Percentiles rank a stretch among this genome's conserved stretches.
phyloP scores from a whole-genome alignment of 371 early-diverging fungal species.

The Lichtheimia ornata region DNA sequence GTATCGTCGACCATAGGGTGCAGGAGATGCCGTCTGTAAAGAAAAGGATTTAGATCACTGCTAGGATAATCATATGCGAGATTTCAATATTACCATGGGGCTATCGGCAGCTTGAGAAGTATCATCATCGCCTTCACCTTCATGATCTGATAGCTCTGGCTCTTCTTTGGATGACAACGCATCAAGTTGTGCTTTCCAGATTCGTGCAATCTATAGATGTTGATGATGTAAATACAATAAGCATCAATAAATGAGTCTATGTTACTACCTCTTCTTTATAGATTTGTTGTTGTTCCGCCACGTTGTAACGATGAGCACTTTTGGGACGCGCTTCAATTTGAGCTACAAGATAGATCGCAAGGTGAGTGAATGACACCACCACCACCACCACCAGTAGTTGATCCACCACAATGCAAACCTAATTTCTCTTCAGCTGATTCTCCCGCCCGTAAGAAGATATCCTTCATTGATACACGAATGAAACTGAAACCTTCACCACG shows the following conservation, averaged over 20 bases:
- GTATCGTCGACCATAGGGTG: conserved; percentile 30
- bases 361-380: too few species aligned
- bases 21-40: conserved; percentile 25
- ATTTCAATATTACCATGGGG: conserved; percentile 32
- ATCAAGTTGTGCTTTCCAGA: conserved; percentile 92
- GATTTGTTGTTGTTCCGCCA: conserved; percentile 93
- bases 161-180: conserved; percentile 63
- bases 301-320: conserved; percentile 87
- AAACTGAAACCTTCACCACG: conserved; percentile 98
- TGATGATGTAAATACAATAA: background rate
- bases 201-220: conserved; percentile 71
- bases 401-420: conserved; percentile 21
- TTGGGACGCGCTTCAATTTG: conserved; percentile 82
- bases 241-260: background rate
- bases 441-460: conserved; percentile 89
- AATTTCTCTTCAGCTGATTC: conserved; percentile 83
- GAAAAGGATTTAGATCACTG: background rate
- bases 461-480: conserved; percentile 95
- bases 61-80: background rate
- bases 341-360: conserved; percentile 26
- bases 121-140: conserved; percentile 50
- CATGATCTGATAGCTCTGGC: conserved; percentile 51
- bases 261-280: conserved; percentile 81
- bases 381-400: too few species aligned
- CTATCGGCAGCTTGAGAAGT: conserved; percentile 30